Percentiles rank a stretch among this genome's conserved stretches.
These are phyloP conservation scores for Xylaria sp. DNA, from an alignment of 2,329 filamentous ascomycete genomes.

Conservation along the genomic window DNA sequence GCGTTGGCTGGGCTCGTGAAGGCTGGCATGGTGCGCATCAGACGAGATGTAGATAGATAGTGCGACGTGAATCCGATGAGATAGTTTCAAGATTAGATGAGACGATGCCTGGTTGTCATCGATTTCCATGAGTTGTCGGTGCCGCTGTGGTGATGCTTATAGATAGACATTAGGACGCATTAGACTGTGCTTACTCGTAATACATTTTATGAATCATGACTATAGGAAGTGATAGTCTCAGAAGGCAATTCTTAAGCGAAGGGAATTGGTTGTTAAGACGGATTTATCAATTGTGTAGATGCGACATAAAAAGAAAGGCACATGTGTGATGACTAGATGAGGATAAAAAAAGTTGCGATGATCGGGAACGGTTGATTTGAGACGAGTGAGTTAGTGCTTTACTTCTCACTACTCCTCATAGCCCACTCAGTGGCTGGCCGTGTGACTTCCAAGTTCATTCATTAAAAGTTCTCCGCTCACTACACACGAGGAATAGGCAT, in stretches of 20 bases:
- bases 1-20: conserved; percentile 42
- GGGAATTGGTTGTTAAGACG: too few species aligned
- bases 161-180: conserved; percentile 10
- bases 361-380: background rate
- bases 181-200: conserved; percentile 7
- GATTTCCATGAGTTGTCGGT: background rate
- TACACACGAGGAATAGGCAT: background rate
- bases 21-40: conserved; percentile 7
- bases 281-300: background rate
- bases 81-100: background rate
- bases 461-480: background rate
- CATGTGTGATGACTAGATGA: background rate
- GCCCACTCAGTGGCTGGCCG: background rate
- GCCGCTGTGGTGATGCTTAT: background rate
- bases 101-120: background rate
- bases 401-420: background rate
- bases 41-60: background rate
- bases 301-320: too few species aligned
- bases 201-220: conserved; percentile 26
- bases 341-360: background rate
- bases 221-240: background rate
- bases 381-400: conserved; percentile 1
- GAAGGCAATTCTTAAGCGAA: background rate
- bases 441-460: background rate
- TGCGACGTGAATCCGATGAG: background rate